phyloP scores from a whole-genome alignment of 495 filamentous ascomycete genomes.

The Penicillium crystallinum region DNA sequence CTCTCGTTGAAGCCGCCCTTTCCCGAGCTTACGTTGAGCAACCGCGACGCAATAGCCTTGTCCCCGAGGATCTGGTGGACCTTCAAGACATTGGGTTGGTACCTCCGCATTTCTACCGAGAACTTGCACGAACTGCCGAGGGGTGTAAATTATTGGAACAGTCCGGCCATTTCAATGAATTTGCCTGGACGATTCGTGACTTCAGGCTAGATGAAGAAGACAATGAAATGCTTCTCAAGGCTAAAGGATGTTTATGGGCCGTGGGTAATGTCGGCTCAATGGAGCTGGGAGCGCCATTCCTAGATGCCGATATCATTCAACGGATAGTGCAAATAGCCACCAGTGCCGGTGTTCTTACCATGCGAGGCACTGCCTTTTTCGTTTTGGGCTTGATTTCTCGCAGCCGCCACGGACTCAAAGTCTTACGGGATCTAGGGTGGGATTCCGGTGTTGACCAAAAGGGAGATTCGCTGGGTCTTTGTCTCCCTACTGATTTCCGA shows the following conservation, averaged over 20 bases:
- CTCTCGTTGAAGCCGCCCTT: slow-evolving; percentile 92
- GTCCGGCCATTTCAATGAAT: slow-evolving; percentile 94
- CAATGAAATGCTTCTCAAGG: slow-evolving; percentile 80
- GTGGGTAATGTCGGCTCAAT: slow-evolving; percentile 97
- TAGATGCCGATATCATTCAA: slow-evolving; percentile 78
- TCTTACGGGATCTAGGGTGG: slow-evolving; percentile 82
- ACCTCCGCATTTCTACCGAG: slow-evolving; percentile 94
- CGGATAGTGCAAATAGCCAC: slow-evolving; percentile 84
- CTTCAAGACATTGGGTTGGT: slow-evolving; percentile 61
- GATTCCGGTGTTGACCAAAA: slow-evolving; percentile 80
- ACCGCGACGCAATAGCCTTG: slow-evolving; percentile 37
- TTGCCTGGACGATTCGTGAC: slow-evolving; percentile 80
- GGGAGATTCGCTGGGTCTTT: slow-evolving; percentile 79
- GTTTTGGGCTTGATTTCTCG: slow-evolving; percentile 89
- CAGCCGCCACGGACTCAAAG: slow-evolving; percentile 87
- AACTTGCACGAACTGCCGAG: slow-evolving; percentile 86
- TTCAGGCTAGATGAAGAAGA: slow-evolving; percentile 79
- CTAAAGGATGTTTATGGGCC: slow-evolving; percentile 96
- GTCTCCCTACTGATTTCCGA: slow-evolving; percentile 72
- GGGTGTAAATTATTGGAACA: slow-evolving; percentile 84
- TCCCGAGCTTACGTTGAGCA: slow-evolving; percentile 74
- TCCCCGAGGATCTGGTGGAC: slow-evolving; percentile 53
- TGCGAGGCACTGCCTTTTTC: slow-evolving; percentile 94
- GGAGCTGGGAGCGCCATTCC: slow-evolving; percentile 91
- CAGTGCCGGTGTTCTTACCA: slow-evolving; percentile 76